phyloP scores from a whole-genome alignment of 2,329 filamentous ascomycete genomes.

The Venturia oleaginea region DNA sequence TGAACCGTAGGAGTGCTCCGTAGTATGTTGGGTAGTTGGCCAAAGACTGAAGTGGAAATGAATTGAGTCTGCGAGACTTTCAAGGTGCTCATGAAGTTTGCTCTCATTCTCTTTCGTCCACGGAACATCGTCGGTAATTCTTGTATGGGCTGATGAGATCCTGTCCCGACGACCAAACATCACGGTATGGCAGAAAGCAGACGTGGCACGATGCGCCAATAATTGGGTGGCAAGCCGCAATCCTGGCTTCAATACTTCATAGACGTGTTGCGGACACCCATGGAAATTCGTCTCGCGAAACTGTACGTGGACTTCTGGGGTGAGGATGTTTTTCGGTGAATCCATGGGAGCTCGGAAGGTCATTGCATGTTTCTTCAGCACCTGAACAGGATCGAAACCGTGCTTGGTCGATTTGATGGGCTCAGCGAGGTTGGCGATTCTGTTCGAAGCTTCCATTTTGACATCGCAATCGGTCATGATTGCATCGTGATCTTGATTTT shows the following conservation, averaged over 20 bases:
- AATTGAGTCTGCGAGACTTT: constrained; percentile 26
- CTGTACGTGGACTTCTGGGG: constrained; percentile 28
- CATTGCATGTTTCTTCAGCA: constrained; percentile 32
- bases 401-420: constrained; percentile 19
- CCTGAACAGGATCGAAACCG: constrained; percentile 30
- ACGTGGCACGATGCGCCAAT: constrained; percentile 27
- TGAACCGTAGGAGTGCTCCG: constrained; percentile 28
- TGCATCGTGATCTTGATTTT: constrained; percentile 5
- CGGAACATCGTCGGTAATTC: constrained; percentile 27
- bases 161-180: constrained; percentile 26
- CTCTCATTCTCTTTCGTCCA: constrained; percentile 26
- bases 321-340: constrained; percentile 23
- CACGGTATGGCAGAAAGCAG: constrained; percentile 30
- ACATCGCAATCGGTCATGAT: constrained; percentile 1
- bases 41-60: constrained; percentile 31
- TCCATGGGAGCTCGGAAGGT: constrained; percentile 21
- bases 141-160: constrained; percentile 19
- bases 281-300: constrained; percentile 31
- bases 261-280: constrained; percentile 29
- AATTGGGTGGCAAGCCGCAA: constrained; percentile 26
- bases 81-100: constrained; percentile 24
- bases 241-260: constrained; percentile 30
- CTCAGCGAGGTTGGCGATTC: not conserved
- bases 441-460: not conserved
- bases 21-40: constrained; percentile 20